Base-by-base conservation (phyloP, 2,329 filamentous ascomycete species). In the Chalaropsis ovoidea region DNA sequence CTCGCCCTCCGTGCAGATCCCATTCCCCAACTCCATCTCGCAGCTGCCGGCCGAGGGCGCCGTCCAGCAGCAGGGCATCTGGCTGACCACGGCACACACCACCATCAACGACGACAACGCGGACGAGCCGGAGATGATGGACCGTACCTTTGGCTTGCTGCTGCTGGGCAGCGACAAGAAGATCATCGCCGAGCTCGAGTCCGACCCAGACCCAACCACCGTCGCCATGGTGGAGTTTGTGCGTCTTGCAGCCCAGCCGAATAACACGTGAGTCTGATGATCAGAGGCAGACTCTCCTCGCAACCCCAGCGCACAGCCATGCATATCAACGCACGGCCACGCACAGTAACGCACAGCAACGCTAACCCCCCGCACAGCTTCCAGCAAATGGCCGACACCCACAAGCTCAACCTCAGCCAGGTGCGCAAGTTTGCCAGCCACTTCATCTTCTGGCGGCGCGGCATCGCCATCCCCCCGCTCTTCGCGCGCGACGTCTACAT, bases 391-490 rank as follows among this genome's bases (percentile, higher is more conserved):
- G 84, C 86, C 17, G 82, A 86, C 69, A 83, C 81, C 69, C 84
- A 88, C 63, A 82, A 86, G 22, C 86, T 97, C 63, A 86, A 88
- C 2, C 80, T 94, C 1, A 81, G 84, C 41, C 89, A 95, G 70
- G 87, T 97, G 69, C 87, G 93, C 69, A 87, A 90, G 70, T 89
- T 95, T 68, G 91, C 92, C 10, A 88, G 90, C 67, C 94, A 97
- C 76, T 87, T 99, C 69, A 91, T 97, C 68, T 95, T 95, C 76
- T 97, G 93, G 92, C 86, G 94, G 27, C 87, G 92, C 66, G 94
- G 93, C 60, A 89, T 95, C 68, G 88, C 93, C 17, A 93, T 97
- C 49, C 89, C 90, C 3, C 94, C 94, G 0, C 82, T 99, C 5
- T 91, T 96, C 72, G 88, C 89, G 54, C 83, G 92, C 61, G 92